A percentile compares a stretch with the other conserved stretches of the same genome.
Conservation (phyloP, 2,329 filamentous ascomycete genomes). For the Cadophora malorum region DNA sequence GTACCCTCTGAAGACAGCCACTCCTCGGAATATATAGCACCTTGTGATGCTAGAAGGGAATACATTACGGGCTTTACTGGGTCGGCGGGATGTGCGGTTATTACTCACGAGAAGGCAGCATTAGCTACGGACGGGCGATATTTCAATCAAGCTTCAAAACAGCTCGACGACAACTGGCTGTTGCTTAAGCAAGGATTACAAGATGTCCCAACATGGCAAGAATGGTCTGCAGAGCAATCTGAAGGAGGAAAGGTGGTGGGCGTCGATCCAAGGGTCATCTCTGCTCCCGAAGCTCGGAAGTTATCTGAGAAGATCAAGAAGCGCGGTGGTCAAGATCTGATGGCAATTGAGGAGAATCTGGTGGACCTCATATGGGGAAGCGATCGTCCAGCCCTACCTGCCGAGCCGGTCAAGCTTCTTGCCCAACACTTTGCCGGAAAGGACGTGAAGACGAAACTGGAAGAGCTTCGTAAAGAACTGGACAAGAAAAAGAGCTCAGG, state of each 20-base stretch:
- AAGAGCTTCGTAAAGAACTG: slow-evolving; percentile 87
- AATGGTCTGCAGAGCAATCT: slow-evolving; percentile 91
- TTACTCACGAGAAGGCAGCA: slow-evolving; percentile 85
- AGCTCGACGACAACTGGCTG: slow-evolving; percentile 90
- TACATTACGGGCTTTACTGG: slow-evolving; percentile 95
- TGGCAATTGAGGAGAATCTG: slow-evolving; percentile 80
- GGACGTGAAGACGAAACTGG: slow-evolving; percentile 80
- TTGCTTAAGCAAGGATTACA: slow-evolving; percentile 92
- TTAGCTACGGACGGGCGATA: slow-evolving; percentile 95
- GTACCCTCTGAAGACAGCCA: slow-evolving; percentile 97
- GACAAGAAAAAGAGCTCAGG: slow-evolving; percentile 87
- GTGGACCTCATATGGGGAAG: slow-evolving; percentile 89
- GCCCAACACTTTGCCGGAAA: slow-evolving; percentile 80
- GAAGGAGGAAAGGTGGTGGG: slow-evolving; percentile 86
- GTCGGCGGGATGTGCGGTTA: slow-evolving; percentile 89
- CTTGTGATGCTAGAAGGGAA: slow-evolving; percentile 89
- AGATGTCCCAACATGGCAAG: slow-evolving; percentile 96
- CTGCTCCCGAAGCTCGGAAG: slow-evolving; percentile 74
- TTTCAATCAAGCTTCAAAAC: slow-evolving; percentile 93
- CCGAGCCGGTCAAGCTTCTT: slow-evolving; percentile 76
- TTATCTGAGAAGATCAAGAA: slow-evolving; percentile 87
- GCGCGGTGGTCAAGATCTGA: slow-evolving; percentile 78
- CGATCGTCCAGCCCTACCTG: slow-evolving; percentile 75
- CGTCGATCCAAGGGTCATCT: slow-evolving; percentile 88
- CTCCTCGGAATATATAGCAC: slow-evolving; percentile 96